Conservation (phyloP, 2,329 filamentous ascomycete species). For the Ceratocystis papillata region DNA sequence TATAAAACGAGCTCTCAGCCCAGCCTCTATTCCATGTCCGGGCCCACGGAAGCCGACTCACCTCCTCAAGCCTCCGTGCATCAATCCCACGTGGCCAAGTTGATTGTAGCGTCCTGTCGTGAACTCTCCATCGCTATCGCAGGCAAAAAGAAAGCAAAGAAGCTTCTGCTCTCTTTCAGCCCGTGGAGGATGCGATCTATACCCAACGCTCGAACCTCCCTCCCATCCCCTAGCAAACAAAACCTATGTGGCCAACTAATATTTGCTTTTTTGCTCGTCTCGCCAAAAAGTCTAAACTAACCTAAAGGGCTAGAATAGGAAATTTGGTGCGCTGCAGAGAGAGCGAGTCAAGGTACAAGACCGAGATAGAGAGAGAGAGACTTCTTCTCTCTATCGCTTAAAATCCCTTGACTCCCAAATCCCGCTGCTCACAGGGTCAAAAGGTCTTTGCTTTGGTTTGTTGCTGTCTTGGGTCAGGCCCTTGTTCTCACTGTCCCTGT, state of each 20-base stretch:
- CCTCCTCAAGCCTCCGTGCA: conserved; percentile 3
- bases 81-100: neutral
- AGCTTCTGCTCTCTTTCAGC: neutral
- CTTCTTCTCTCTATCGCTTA: neutral
- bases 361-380: neutral
- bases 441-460: conserved; percentile 12
- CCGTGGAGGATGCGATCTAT: neutral
- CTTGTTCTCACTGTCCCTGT: neutral
- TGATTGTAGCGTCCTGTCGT: neutral
- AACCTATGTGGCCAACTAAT: too few species aligned
- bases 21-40: neutral
- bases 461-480: neutral
- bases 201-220: neutral
- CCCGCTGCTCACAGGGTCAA: neutral
- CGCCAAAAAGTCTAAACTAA: neutral
- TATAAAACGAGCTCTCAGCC: neutral
- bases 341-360: neutral
- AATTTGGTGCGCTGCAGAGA: neutral
- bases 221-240: neutral
- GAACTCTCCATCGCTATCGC: neutral
- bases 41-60: neutral
- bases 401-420: conserved; percentile 9
- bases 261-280: neutral
- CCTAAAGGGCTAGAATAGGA: conserved; percentile 17
- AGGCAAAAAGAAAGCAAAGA: neutral